Conservation (phyloP, 1,284 basidiomycete species). For the Athelia psychrophila region DNA sequence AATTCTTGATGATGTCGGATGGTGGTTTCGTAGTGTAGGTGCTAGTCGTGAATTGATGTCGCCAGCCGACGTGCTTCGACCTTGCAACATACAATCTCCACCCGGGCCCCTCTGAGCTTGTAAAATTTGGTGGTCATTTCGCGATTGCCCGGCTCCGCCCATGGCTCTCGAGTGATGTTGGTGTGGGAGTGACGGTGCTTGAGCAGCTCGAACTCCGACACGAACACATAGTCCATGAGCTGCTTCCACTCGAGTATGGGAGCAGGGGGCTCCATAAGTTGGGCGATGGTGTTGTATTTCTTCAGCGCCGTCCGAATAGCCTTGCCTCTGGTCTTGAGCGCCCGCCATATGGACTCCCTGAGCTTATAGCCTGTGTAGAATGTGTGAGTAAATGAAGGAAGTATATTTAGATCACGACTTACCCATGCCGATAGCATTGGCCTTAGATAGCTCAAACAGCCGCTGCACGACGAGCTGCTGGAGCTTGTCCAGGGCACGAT, state of each 20-base stretch:
- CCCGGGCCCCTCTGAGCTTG: slow-evolving; percentile 12
- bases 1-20: not conserved
- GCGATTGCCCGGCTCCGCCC: slow-evolving; percentile 13
- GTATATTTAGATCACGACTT: not conserved
- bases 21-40: not conserved
- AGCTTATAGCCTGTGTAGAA: slow-evolving; percentile 20
- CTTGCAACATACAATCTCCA: slow-evolving; percentile 15
- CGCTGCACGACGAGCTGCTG: slow-evolving; percentile 18
- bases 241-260: slow-evolving; percentile 13
- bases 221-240: slow-evolving; percentile 15
- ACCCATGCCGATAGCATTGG: slow-evolving; percentile 19
- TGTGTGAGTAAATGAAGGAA: not conserved
- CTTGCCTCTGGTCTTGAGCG: slow-evolving; percentile 11
- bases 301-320: slow-evolving; percentile 17
- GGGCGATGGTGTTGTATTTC: slow-evolving; percentile 17
- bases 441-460: slow-evolving; percentile 23
- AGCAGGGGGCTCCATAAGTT: slow-evolving; percentile 7
- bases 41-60: not conserved
- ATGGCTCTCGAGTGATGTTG: slow-evolving; percentile 11
- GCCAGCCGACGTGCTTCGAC: slow-evolving; percentile 8
- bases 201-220: slow-evolving; percentile 20
- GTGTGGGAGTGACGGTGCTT: slow-evolving; percentile 9
- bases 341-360: slow-evolving; percentile 16
- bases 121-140: slow-evolving; percentile 15
- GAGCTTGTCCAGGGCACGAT: slow-evolving; percentile 14